Percentiles rank a stretch among this genome's conserved stretches.
These are phyloP conservation scores for Boletus subcaerulescens DNA, from an alignment of 768 basidiomycete species.

Conservation along the genomic window DNA sequence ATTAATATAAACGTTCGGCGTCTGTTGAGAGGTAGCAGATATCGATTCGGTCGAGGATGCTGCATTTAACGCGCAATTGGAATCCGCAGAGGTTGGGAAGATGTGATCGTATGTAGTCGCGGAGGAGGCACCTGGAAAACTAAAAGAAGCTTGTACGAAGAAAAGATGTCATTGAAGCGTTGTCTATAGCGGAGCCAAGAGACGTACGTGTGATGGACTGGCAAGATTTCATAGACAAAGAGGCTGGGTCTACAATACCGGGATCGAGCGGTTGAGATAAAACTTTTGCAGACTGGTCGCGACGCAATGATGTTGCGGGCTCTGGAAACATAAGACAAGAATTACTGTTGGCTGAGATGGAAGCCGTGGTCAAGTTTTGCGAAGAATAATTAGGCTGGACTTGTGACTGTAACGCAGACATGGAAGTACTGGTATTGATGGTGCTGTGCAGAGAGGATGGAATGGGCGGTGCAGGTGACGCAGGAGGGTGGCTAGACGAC, in stretches of 20 bases:
- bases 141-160: slow-evolving; percentile 26
- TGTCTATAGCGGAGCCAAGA: not conserved
- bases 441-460: slow-evolving; percentile 7
- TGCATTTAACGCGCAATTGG: slow-evolving; percentile 10
- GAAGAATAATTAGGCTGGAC: slow-evolving; percentile 20
- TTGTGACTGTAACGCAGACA: slow-evolving; percentile 17
- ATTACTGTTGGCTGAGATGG: slow-evolving; percentile 13
- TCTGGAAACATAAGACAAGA: slow-evolving; percentile 24
- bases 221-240: slow-evolving; percentile 5
- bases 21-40: slow-evolving; percentile 25
- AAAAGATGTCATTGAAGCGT: slow-evolving; percentile 1
- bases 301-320: not conserved
- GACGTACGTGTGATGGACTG: slow-evolving; percentile 28
- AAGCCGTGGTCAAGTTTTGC: slow-evolving; percentile 8
- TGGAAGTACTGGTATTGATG: slow-evolving; percentile 13
- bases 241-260: slow-evolving; percentile 10
- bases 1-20: slow-evolving; percentile 87
- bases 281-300: slow-evolving; percentile 10
- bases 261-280: slow-evolving; percentile 11
- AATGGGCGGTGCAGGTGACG: slow-evolving; percentile 18
- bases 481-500: slow-evolving; percentile 17
- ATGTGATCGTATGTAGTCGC: slow-evolving; percentile 11
- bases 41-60: slow-evolving; percentile 14
- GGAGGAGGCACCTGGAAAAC: slow-evolving; percentile 15
- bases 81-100: slow-evolving; percentile 12